These are phyloP conservation scores for Trifolium fragiferum DNA, from an alignment of 306 rosid species.

Conservation along the genomic window DNA sequence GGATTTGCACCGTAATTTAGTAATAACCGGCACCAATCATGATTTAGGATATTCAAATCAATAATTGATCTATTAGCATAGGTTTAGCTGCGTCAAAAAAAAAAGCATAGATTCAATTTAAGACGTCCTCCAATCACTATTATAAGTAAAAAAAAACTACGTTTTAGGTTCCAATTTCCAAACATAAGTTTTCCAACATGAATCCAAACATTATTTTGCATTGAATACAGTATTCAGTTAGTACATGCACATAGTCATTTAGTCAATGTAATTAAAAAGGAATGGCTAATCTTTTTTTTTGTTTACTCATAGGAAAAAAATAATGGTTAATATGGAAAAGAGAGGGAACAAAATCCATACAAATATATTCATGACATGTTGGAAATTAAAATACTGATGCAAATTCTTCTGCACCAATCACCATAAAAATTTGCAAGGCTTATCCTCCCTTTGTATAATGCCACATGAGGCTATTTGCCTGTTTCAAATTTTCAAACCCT, in stretches of 20 bases:
- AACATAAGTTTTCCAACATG: neutral
- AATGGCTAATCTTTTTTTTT: no score
- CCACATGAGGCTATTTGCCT: neutral
- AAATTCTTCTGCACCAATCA: neutral
- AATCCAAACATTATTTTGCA: neutral
- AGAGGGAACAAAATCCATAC: neutral
- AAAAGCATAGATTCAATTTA: no score
- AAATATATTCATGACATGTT: neutral
- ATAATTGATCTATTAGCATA: neutral
- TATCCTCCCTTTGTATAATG: neutral
- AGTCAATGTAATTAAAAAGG: neutral
- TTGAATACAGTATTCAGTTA: neutral
- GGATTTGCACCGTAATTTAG: conserved; percentile 1
- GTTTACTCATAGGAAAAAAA: neutral
- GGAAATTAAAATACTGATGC: neutral
- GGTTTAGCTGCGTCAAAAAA: no score
- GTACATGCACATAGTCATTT: neutral
- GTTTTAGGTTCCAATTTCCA: no score
- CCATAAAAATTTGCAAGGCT: neutral
- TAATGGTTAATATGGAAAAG: neutral
- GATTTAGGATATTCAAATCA: conserved; percentile 1
- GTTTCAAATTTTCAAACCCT: conserved; percentile 40
- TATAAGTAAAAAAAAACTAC: no score
- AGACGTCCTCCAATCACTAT: no score
- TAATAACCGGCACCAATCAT: conserved; percentile 31